These are phyloP conservation scores for Haematococcus lacustris DNA, from an alignment of 139 green algal genomes.

Conservation along the genomic window DNA sequence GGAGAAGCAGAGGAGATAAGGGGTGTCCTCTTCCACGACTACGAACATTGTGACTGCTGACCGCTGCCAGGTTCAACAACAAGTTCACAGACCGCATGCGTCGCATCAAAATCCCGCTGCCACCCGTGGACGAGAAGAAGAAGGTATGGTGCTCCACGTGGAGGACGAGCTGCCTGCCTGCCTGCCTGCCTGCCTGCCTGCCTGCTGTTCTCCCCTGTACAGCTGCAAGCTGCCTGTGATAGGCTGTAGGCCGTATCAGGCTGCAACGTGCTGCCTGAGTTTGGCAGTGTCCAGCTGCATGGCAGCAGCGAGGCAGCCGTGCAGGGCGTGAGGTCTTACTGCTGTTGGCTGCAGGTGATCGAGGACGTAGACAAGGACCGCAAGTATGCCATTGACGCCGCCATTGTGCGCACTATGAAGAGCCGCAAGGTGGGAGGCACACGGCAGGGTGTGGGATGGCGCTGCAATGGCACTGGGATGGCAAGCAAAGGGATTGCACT, in stretches of 20 bases:
- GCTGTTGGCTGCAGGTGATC: background rate
- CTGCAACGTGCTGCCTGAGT: no score
- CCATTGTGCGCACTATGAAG: constrained; percentile 90
- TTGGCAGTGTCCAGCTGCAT: no score
- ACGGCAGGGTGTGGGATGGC: background rate
- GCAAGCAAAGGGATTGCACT: no score
- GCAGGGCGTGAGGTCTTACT: no score
- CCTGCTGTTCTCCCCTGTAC: background rate
- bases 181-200: background rate
- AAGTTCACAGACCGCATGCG: constrained; percentile 87
- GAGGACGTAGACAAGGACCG: constrained; percentile 60
- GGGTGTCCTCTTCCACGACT: no score
- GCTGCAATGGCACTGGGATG: background rate
- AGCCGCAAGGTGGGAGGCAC: constrained; percentile 75
- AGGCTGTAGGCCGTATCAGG: background rate
- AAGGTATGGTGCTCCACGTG: constrained; percentile 34
- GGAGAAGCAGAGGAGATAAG: no score
- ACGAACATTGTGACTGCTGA: no score
- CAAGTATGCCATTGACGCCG: constrained; percentile 76
- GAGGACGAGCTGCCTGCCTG: background rate
- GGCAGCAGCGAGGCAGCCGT: background rate
- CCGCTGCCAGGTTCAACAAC: constrained; percentile 28
- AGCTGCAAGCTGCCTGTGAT: background rate
- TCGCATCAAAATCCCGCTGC: constrained; percentile 82
- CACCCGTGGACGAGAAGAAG: constrained; percentile 83